A percentile compares a stretch with the other conserved stretches of the same genome.
These are phyloP conservation scores for Thuja plicata DNA, from an alignment of 83 land plant species.

Conservation along the genomic window DNA sequence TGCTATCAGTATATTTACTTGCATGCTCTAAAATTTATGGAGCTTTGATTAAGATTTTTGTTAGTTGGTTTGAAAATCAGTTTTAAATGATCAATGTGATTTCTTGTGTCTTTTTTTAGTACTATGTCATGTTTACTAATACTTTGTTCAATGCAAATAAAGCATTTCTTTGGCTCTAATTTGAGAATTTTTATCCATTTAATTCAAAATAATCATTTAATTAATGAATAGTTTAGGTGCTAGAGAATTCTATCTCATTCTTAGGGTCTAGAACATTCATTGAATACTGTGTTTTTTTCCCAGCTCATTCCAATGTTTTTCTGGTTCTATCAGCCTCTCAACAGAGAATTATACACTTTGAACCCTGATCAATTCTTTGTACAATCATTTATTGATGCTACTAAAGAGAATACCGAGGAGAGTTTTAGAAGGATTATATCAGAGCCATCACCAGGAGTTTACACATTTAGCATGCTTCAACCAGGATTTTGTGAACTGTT, in stretches of 20 bases:
- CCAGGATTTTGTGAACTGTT: slow-evolving; percentile 79
- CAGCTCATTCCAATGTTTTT: background rate
- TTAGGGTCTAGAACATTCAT: background rate
- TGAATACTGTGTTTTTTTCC: background rate
- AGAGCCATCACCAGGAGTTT: slow-evolving; percentile 86
- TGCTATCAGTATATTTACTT: background rate
- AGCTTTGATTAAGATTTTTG: background rate
- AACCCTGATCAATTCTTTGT: slow-evolving; percentile 75
- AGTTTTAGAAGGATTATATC: slow-evolving; percentile 75
- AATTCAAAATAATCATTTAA: background rate
- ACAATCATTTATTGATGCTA: slow-evolving; percentile 77
- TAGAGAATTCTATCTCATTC: background rate
- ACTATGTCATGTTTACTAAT: background rate
- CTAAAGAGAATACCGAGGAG: slow-evolving; percentile 69
- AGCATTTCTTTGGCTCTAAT: background rate
- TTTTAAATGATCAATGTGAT: background rate
- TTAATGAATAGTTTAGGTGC: too few species aligned
- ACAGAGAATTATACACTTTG: slow-evolving; percentile 70
- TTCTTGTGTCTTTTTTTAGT: background rate
- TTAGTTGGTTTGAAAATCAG: background rate
- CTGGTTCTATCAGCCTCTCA: slow-evolving; percentile 58
- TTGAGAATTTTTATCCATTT: background rate
- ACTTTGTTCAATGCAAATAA: background rate
- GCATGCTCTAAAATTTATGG: background rate
- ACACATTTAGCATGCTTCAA: slow-evolving; percentile 81